Conservation (phyloP, 2,329 filamentous ascomycete species). For the Pyrenochaeta sp. region DNA sequence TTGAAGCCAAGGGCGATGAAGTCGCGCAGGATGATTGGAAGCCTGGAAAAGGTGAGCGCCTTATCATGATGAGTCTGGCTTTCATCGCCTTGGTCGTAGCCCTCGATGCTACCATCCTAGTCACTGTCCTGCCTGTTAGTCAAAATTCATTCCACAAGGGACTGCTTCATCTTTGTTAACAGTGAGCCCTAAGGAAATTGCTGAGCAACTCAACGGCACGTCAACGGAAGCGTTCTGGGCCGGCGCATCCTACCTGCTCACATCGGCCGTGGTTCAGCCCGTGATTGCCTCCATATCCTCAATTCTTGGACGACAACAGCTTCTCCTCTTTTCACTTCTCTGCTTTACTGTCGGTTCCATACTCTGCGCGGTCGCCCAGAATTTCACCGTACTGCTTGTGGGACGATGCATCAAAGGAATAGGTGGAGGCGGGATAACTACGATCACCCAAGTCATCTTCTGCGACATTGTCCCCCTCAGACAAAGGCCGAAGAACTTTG, state of each 20-base stretch:
- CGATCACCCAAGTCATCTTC: slow-evolving; percentile 53
- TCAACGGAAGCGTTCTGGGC: slow-evolving; percentile 70
- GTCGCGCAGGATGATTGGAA: slow-evolving; percentile 11
- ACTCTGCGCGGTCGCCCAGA: slow-evolving; percentile 49
- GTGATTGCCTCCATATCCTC: slow-evolving; percentile 50
- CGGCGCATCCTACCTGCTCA: slow-evolving; percentile 73
- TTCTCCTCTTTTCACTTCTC: slow-evolving; percentile 47
- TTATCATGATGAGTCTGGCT: slow-evolving; percentile 39
- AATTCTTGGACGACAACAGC: slow-evolving; percentile 59
- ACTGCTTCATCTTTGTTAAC: neutral
- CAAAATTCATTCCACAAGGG: neutral
- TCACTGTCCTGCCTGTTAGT: slow-evolving; percentile 37
- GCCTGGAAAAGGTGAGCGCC: slow-evolving; percentile 18
- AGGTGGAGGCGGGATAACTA: slow-evolving; percentile 50
- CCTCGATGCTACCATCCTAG: slow-evolving; percentile 40
- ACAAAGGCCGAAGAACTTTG: slow-evolving; percentile 51
- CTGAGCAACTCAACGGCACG: slow-evolving; percentile 29
- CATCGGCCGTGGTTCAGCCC: slow-evolving; percentile 68
- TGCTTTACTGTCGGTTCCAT: slow-evolving; percentile 58
- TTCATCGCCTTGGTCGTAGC: slow-evolving; percentile 39
- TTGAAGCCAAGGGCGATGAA: slow-evolving; percentile 18
- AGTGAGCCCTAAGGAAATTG: slow-evolving; percentile 25
- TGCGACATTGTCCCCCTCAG: slow-evolving; percentile 55
- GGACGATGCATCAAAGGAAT: slow-evolving; percentile 49
- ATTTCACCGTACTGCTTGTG: slow-evolving; percentile 44